phyloP scores from a whole-genome alignment of 257 asterid species.

The Nicotiana undulata region DNA sequence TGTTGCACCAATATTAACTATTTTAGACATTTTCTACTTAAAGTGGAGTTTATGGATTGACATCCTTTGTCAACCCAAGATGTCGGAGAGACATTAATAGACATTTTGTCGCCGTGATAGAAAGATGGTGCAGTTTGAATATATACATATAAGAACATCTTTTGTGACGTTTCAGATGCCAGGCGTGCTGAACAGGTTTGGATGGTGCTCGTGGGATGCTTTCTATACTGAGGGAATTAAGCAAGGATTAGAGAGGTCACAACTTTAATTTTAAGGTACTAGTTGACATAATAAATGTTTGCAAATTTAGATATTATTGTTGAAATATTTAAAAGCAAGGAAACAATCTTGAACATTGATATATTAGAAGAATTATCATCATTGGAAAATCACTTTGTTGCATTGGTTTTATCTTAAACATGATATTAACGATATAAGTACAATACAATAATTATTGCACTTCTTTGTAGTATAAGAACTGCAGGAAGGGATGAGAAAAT shows the following conservation, averaged over 20 bases:
- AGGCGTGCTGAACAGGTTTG: conserved; percentile 89
- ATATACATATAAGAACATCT: not conserved
- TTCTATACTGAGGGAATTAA: conserved; percentile 83
- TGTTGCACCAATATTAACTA: no score
- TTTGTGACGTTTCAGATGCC: conserved; percentile 54
- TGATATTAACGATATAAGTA: no score
- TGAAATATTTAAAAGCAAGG: no score
- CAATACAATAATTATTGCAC: no score
- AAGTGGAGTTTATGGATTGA: not conserved
- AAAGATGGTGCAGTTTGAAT: conserved; percentile 49
- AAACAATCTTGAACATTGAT: no score
- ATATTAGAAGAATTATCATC: no score
- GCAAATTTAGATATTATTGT: not conserved
- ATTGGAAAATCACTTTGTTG: no score
- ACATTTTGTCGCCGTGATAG: conserved; percentile 82
- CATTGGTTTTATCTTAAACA: no score
- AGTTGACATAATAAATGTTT: not conserved
- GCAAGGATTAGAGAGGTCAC: conserved; percentile 69
- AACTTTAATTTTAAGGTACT: not conserved
- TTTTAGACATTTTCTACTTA: not conserved
- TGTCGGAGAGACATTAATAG: conserved; percentile 68
- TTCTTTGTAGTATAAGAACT: no score
- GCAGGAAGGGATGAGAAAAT: no score
- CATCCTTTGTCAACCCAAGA: conserved; percentile 31
- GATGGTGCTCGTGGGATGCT: conserved; percentile 99